These are phyloP conservation scores for Glaciozyma martinii DNA, from an alignment of 768 basidiomycete genomes.

Conservation along the genomic window DNA sequence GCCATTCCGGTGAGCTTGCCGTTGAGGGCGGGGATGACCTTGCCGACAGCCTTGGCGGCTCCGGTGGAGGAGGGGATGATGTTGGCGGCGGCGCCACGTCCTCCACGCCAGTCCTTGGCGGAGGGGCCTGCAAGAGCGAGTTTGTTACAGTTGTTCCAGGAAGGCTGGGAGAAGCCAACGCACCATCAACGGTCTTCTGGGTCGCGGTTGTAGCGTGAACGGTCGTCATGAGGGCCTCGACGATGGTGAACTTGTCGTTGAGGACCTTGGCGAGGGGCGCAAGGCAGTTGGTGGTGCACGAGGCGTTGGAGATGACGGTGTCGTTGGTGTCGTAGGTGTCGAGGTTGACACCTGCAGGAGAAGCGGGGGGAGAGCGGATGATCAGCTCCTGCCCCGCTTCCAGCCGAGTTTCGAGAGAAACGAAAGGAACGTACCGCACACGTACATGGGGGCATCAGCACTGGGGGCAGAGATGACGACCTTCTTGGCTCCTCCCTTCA, in stretches of 20 bases:
- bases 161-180: background rate
- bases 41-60: constrained; percentile 64
- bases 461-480: constrained; percentile 99
- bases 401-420: background rate
- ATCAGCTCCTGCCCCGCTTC: background rate
- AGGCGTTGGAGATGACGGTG: constrained; percentile 91
- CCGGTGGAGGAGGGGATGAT: constrained; percentile 99
- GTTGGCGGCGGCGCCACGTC: constrained; percentile 91
- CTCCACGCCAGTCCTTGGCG: constrained; percentile 93
- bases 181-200: constrained; percentile 55
- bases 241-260: constrained; percentile 91
- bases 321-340: constrained; percentile 74
- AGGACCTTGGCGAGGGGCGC: constrained; percentile 98
- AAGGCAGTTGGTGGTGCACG: constrained; percentile 99
- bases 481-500: constrained; percentile 99
- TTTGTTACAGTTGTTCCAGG: background rate
- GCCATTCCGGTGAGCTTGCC: constrained; percentile 89
- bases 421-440: constrained; percentile 46
- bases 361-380: constrained; percentile 28
- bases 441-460: constrained; percentile 92
- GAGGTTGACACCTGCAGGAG: constrained; percentile 62
- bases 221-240: constrained; percentile 97
- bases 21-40: constrained; percentile 80
- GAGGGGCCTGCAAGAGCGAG: constrained; percentile 52
- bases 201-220: constrained; percentile 62